These are phyloP conservation scores for Rhizopus sp. DNA, from an alignment of 371 early-diverging fungal genomes.

Conservation along the genomic window DNA sequence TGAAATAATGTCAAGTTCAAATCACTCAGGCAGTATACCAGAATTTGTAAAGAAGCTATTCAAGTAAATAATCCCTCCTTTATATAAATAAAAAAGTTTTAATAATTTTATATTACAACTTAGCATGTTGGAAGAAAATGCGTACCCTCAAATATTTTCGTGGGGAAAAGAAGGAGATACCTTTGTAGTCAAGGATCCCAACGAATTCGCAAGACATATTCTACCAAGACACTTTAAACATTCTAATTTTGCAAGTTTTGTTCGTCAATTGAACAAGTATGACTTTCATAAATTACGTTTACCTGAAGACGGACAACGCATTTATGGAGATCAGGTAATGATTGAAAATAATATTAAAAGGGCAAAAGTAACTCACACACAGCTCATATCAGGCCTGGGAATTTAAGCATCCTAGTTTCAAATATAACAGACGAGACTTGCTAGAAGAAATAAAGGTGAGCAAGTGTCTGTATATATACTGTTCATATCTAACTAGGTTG, in stretches of 20 bases:
- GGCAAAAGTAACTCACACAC: neutral
- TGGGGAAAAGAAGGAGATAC: conserved; percentile 83
- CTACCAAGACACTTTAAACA: conserved; percentile 91
- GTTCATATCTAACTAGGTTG: neutral
- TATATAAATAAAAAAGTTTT: neutral
- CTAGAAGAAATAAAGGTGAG: conserved; percentile 60
- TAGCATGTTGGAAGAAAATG: conserved; percentile 70
- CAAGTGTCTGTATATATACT: neutral
- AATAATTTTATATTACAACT: neutral
- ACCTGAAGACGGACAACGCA: conserved; percentile 56
- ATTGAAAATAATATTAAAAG: neutral
- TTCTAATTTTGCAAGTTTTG: conserved; percentile 92
- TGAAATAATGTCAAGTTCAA: conserved; percentile 4
- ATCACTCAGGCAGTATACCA: conserved; percentile 31
- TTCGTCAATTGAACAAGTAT: conserved; percentile 95
- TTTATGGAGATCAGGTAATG: conserved; percentile 68
- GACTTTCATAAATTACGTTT: conserved; percentile 81
- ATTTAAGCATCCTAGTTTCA: conserved; percentile 76
- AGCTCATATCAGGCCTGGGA: conserved; percentile 63
- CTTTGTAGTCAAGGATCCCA: conserved; percentile 82
- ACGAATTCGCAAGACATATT: conserved; percentile 70
- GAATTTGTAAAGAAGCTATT: conserved; percentile 55
- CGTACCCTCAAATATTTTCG: conserved; percentile 62
- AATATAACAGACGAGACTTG: conserved; percentile 59
- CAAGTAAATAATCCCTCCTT: conserved; percentile 23